Evolutionary conservation across 164 flowering plant species (phyloP), one percentile per base, ranked within the genome.

Genomic region (Warburgia ugandensis): DNA sequence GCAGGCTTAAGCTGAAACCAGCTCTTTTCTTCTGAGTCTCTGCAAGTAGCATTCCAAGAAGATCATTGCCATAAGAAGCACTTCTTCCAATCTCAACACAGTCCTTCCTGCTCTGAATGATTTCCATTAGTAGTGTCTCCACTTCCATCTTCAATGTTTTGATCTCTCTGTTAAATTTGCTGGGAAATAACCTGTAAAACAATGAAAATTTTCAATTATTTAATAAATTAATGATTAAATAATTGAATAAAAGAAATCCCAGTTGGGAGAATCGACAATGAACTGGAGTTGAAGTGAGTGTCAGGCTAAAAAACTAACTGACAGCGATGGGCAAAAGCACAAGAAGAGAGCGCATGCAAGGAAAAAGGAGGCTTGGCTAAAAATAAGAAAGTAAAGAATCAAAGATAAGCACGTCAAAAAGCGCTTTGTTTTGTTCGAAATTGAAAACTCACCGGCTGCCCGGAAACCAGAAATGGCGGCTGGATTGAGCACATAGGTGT

Each of bases 91-190:
- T 63, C 62, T 79, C 95, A 0, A 79, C 77, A 16, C 87, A 65
- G 28, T 79, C 85, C 44, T 68, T 75, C 47, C 95, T 48, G 68
- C 87, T 80, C 45, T 94, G 83, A 12, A 94, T 86, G 19, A 94
- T 94, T 71, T 94, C 99, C 86, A 84, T 73, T 31, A 92, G 47
- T 42, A 79, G 52, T 41, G 64, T 72, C 65, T 89, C 99, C 63
- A 94, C 97, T 52, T 92, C 94, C 76, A 58, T 61, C 65, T 86
- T 92, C 73, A 80, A 28, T 3, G 84, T 56, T 45, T 92, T 88
- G 54, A 88, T 82, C 42, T 84, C 80, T 60, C 91, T 73, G 40
- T 92, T 92, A 54, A 78, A 92, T 38, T 82, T 88, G 45, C 88
- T 92, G 0, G 96, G 96, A 45, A 88, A 73, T 59, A 78, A 92